A percentile compares a stretch with the other conserved stretches of the same genome.
Conservation (phyloP, 495 filamentous ascomycete genomes). For the Aspergillus campestris region DNA sequence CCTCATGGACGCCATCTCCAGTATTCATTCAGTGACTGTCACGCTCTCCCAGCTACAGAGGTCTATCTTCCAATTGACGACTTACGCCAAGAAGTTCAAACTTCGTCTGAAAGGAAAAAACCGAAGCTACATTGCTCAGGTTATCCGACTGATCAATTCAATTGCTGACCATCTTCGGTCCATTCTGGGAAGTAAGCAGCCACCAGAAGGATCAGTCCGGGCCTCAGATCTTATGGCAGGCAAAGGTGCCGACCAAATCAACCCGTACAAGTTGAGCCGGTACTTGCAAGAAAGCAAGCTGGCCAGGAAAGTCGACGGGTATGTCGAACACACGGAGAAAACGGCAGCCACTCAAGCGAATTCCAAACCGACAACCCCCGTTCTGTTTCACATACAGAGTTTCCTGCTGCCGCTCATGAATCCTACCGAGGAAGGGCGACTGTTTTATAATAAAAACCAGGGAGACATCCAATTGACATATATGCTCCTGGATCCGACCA, state of each 20-base stretch:
- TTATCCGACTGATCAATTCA: slow-evolving; percentile 70
- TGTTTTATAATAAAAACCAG: slow-evolving; percentile 63
- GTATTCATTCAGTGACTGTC: slow-evolving; percentile 75
- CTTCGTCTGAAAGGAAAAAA: slow-evolving; percentile 89
- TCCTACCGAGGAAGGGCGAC: slow-evolving; percentile 74
- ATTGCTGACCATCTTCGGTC: slow-evolving; percentile 53
- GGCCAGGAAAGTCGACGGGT: slow-evolving; percentile 89
- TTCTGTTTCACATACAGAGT: slow-evolving; percentile 73
- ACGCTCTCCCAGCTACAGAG: slow-evolving; percentile 61
- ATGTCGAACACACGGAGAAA: slow-evolving; percentile 53
- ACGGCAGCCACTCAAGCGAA: slow-evolving; percentile 17
- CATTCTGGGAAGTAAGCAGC: slow-evolving; percentile 36
- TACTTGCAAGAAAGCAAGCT: slow-evolving; percentile 92
- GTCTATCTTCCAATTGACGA: slow-evolving; percentile 63
- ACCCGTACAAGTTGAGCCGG: slow-evolving; percentile 75
- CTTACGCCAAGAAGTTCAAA: slow-evolving; percentile 80
- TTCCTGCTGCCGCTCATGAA: slow-evolving; percentile 83
- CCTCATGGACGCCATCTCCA: slow-evolving; percentile 87
- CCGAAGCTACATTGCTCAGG: slow-evolving; percentile 81
- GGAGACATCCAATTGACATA: slow-evolving; percentile 64
- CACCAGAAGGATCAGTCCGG: slow-evolving; percentile 55
- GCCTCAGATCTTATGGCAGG: slow-evolving; percentile 62
- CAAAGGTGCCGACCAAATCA: slow-evolving; percentile 92
- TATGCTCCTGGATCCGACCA: slow-evolving; percentile 86
- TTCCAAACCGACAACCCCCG: slow-evolving; percentile 49